Base-by-base conservation (phyloP, 805 yeast species). In the Candida loeiensis region DNA sequence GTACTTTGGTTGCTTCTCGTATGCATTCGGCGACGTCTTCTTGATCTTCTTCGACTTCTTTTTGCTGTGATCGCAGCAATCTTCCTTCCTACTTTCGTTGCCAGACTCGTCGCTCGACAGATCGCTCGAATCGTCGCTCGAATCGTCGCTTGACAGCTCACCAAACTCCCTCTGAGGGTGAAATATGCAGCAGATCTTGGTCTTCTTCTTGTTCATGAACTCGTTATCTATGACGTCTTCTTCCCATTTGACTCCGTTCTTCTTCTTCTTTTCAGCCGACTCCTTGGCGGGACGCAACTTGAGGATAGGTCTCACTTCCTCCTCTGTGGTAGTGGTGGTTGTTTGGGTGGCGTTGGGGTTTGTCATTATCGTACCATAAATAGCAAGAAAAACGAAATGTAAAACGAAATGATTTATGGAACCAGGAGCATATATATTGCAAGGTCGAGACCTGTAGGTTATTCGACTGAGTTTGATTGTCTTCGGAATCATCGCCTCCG, bases 141-240 rank as follows among this genome's bases (percentile, higher is more conserved):
- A 49, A 3, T 57, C 50, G 14, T 49, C 58, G 21, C 50, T 52
- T 3, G 56, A 48, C 43, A 51, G 55, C 46, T 77, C 85, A 29
- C 79, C 82, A 47, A 74, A 75, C 39, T 72, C 74, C 16, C 70
- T 66, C 38, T 85, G 80, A 41, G 96, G 93, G 69, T 90, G 84
- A 69, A 79, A 85, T 7, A 86, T 85, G 49, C 95, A 85, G 53
- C 95, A 86, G n/a, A 85, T 83, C 61, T 91, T 91, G 9, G 95
- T 78, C 57, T 88, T 89, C 67, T 93, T 93, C 66, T 79, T 86
- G 55, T 83, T 76, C 85, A 93, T 70, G 55, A 85, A 63, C 63
- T 91, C 99, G 58, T 91, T 91, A 59, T 91, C 98, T 4, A 93
- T 73, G 3, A 87, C 90, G 34, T 82, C 95, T 26, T 83, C 85